Evolutionary conservation across 371 early-diverging fungal genomes (phyloP), one percentile per base, ranked within the genome.

Genomic region (Sporodiniella umbellata): DNA sequence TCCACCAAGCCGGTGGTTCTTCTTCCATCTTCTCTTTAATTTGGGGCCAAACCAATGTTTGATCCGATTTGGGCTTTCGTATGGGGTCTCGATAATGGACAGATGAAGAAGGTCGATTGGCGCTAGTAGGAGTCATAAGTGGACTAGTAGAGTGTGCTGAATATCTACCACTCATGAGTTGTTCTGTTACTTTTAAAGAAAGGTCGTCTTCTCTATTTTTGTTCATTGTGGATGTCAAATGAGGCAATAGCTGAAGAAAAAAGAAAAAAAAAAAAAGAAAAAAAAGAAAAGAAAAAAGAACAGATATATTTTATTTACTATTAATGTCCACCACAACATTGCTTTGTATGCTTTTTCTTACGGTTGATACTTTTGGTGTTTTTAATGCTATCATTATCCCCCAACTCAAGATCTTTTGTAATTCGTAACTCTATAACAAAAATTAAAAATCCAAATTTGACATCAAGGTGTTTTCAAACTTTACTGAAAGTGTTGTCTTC

Each of bases 361-460:
- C 70, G 69, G 33, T 67, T 56, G 38, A 62, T 71, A 18, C 62
- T 66, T 28, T 71, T 75, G 17, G 70, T 26, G 0, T 68, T 57
- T 44, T 67, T 71, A 38, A 75, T 75, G 18, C 54, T 60, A 40
- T 75, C 75, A 43, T 75, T 75, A 38, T 75, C 72, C 2, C 75
- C 72, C 42, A 75, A 57, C 43, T 71, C 75, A 24, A 64, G 69
- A 38, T 73, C 74, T 51, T 66, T 53, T 43, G 74, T 73, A 38
- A 73, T 73, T 44, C 68, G 61, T 26, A 73, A 53, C 31, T 73
- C 74, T 73, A 3, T 14, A 1, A 33, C 35, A 42, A 37, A 42
- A 21, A 39, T 25, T 35, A 22, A 12, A 48, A 30, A 54, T 17
- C 14, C 8, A 18, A 8, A 24, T 8, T 28, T 31, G 19, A 8